Conservation (phyloP, 1,284 basidiomycete genomes). For the Pyrrhoderma lamaoense region DNA sequence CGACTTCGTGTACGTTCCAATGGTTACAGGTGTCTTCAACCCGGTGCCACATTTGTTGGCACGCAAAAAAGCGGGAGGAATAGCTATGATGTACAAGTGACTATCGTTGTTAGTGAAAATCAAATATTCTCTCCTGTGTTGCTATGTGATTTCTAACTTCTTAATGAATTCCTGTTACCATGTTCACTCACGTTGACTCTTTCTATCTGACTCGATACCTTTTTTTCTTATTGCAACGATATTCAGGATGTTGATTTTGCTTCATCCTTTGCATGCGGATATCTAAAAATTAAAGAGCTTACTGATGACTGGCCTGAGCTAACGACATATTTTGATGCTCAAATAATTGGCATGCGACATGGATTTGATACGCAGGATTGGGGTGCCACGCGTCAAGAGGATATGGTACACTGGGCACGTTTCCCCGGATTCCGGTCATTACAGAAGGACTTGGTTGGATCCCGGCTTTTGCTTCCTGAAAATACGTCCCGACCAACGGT, state of each 20-base stretch:
- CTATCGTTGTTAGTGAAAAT: conserved; percentile 59
- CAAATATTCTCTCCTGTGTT: conserved; percentile 5
- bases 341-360: conserved; percentile 83
- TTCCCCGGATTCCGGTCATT: conserved; percentile 85
- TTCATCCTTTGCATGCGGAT: conserved; percentile 77
- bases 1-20: conserved; percentile 65
- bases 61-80: conserved; percentile 80
- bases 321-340: conserved; percentile 90
- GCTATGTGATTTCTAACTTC: conserved; percentile 7
- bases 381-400: conserved; percentile 82
- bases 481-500: conserved; percentile 65
- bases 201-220: neutral
- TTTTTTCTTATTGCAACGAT: neutral
- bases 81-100: conserved; percentile 79
- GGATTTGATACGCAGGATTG: conserved; percentile 84
- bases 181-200: no score
- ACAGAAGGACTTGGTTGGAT: conserved; percentile 65
- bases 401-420: conserved; percentile 85
- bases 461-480: conserved; percentile 65
- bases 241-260: conserved; percentile 74
- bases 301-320: conserved; percentile 88
- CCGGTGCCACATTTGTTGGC: conserved; percentile 71
- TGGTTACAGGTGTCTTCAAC: conserved; percentile 73
- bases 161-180: neutral
- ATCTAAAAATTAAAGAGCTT: conserved; percentile 81